Conservation (phyloP, 495 filamentous ascomycete genomes). For the Bryoglossum gracile region DNA sequence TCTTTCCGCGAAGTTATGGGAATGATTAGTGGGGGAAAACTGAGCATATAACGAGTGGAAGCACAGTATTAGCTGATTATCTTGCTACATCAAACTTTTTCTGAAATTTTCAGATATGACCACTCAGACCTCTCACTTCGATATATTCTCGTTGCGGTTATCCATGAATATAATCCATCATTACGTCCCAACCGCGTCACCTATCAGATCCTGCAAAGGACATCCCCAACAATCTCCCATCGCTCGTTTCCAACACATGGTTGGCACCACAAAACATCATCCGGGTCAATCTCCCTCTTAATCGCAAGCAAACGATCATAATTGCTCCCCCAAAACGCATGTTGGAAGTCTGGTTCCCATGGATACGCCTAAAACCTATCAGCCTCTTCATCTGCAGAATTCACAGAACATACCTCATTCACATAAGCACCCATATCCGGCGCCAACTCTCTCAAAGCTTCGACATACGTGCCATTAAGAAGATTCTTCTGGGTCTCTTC, state of each 20-base stretch:
- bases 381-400: background rate
- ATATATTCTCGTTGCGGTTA: no score
- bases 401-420: constrained; percentile 28
- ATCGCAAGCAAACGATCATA: constrained; percentile 40
- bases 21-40: no score
- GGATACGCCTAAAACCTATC: constrained; percentile 35
- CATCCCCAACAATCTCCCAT: constrained; percentile 38
- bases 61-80: no score
- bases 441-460: constrained; percentile 7
- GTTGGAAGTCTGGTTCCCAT: constrained; percentile 40
- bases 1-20: no score
- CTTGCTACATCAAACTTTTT: no score
- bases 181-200: no score
- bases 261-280: constrained; percentile 49
- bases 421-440: constrained; percentile 14
- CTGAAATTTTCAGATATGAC: no score
- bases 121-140: no score
- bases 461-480: constrained; percentile 1
- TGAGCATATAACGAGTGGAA: no score
- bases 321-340: constrained; percentile 45
- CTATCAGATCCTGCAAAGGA: constrained; percentile 21
- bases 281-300: constrained; percentile 50
- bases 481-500: background rate
- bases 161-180: no score
- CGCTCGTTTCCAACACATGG: constrained; percentile 55